Evolutionary conservation across 2,329 filamentous ascomycete species (phyloP).

Genomic region (Monosporascus sp.): DNA sequence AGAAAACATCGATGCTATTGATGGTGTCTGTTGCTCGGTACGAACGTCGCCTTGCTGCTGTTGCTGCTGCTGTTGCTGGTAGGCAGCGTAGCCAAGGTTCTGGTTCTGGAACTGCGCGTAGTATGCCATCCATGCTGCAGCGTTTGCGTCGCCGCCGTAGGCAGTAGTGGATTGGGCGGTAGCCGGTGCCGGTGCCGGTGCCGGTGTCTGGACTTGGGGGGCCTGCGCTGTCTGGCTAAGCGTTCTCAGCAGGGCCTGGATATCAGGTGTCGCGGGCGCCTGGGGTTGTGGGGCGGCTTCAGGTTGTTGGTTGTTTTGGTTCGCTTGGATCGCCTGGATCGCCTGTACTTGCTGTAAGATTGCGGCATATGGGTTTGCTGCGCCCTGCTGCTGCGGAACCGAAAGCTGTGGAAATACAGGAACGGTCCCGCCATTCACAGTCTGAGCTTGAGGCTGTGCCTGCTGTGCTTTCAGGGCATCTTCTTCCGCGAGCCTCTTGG

Average conservation of each 20-base stretch:
- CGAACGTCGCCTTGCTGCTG: neutral
- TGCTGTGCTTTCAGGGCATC: slow-evolving; percentile 21
- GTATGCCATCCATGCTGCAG: slow-evolving; percentile 7
- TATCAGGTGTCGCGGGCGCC: slow-evolving; percentile 14
- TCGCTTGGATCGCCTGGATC: slow-evolving; percentile 14
- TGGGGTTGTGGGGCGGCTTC: slow-evolving; percentile 13
- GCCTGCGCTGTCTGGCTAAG: slow-evolving; percentile 11
- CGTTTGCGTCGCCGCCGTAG: slow-evolving; percentile 7
- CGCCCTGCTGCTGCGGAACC: slow-evolving; percentile 6
- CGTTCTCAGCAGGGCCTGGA: slow-evolving; percentile 21
- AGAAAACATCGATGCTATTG: no score
- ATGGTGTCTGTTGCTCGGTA: no score
- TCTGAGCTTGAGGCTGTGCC: slow-evolving; percentile 9
- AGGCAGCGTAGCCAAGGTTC: neutral
- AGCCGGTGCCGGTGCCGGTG: neutral
- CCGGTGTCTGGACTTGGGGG: slow-evolving; percentile 4
- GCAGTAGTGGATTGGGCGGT: neutral
- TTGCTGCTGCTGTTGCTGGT: slow-evolving; percentile 1
- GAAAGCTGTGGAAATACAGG: no score
- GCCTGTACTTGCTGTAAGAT: slow-evolving; percentile 23
- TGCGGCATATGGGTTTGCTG: slow-evolving; percentile 14
- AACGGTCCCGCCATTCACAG: no score
- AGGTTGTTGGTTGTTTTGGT: slow-evolving; percentile 10
- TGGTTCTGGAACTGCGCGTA: slow-evolving; percentile 1
- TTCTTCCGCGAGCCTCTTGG: slow-evolving; percentile 29